A percentile compares a stretch with the other conserved stretches of the same genome.
phyloP scores from a whole-genome alignment of 2,329 filamentous ascomycete genomes.

The Paraphoma sp. region DNA sequence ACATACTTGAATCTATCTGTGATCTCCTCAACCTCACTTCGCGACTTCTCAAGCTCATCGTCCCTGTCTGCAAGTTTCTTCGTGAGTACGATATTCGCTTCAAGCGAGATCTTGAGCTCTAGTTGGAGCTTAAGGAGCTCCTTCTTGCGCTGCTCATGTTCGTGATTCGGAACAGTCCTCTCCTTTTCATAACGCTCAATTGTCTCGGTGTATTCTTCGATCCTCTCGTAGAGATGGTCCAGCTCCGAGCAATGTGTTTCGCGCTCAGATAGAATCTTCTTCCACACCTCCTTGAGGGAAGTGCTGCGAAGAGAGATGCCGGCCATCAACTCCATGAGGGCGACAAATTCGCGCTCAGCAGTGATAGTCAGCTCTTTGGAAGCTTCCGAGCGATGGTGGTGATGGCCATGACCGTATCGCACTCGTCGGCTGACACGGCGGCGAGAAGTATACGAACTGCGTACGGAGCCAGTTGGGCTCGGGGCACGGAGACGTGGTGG shows the following conservation, averaged over 20 bases:
- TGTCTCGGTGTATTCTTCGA: constrained; percentile 13
- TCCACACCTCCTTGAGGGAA: constrained; percentile 16
- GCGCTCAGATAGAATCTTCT: constrained; percentile 12
- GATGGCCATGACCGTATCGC: constrained; percentile 2
- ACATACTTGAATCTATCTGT: constrained; percentile 4
- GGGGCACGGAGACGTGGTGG: constrained; percentile 1
- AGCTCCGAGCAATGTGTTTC: constrained; percentile 5
- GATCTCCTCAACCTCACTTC: constrained; percentile 6
- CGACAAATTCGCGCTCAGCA: constrained; percentile 15
- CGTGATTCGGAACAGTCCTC: constrained; percentile 8
- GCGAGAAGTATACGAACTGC: constrained; percentile 6
- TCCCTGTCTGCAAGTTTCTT: constrained; percentile 8
- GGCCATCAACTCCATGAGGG: constrained; percentile 18
- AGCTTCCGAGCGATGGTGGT: constrained; percentile 9
- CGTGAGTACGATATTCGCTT: constrained; percentile 4
- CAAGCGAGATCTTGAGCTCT: constrained; percentile 7
- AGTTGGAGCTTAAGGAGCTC: constrained; percentile 8
- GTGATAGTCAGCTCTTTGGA: constrained; percentile 14
- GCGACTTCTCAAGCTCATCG: constrained; percentile 6
- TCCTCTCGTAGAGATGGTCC: constrained; percentile 3
- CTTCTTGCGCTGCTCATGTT: constrained; percentile 11
- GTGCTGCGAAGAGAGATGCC: constrained; percentile 6
- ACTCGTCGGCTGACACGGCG: constrained; percentile 6
- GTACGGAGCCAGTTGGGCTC: constrained; percentile 13
- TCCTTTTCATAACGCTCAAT: constrained; percentile 13